Percentiles rank a stretch among this genome's conserved stretches.
These are phyloP conservation scores for Solanum pennellii DNA, from an alignment of 257 asterid genomes.

Conservation along the genomic window DNA sequence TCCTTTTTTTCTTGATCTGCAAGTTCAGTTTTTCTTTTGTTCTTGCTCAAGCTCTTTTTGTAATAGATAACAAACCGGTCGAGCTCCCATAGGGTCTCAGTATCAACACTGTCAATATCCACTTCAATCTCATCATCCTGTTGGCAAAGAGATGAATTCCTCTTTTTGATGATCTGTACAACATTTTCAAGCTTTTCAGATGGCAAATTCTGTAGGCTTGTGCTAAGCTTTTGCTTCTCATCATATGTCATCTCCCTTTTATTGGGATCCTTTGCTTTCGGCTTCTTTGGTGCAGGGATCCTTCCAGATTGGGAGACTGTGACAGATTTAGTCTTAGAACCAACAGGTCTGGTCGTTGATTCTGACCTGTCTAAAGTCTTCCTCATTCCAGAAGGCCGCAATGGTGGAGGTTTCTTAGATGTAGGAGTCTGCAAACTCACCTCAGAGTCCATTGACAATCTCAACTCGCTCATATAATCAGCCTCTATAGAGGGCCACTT, in stretches of 20 bases:
- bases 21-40: constrained; percentile 49
- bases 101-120: constrained; percentile 80
- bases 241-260: constrained; percentile 95
- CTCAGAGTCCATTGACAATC: constrained; percentile 25
- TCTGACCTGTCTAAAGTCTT: constrained; percentile 28
- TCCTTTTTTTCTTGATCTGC: constrained; percentile 23
- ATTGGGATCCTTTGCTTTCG: constrained; percentile 77
- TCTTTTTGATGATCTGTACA: constrained; percentile 72
- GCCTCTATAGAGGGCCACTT: constrained; percentile 60
- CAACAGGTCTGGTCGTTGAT: constrained; percentile 16
- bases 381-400: constrained; percentile 21
- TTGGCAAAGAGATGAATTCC: constrained; percentile 65
- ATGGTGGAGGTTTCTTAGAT: constrained; percentile 34
- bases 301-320: constrained; percentile 31
- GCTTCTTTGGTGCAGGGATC: constrained; percentile 50
- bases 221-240: constrained; percentile 81
- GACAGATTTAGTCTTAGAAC: constrained; percentile 25
- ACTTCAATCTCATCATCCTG: constrained; percentile 90
- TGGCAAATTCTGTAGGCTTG: constrained; percentile 61
- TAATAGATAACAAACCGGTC: constrained; percentile 78
- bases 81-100: constrained; percentile 95
- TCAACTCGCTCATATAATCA: constrained; percentile 37
- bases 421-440: constrained; percentile 40
- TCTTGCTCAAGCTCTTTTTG: constrained; percentile 69
- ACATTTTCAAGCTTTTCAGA: constrained; percentile 83